Percentiles rank a stretch among this genome's conserved stretches.
phyloP scores from a whole-genome alignment of 2,329 filamentous ascomycete genomes.

The Biscogniauxia marginata region DNA sequence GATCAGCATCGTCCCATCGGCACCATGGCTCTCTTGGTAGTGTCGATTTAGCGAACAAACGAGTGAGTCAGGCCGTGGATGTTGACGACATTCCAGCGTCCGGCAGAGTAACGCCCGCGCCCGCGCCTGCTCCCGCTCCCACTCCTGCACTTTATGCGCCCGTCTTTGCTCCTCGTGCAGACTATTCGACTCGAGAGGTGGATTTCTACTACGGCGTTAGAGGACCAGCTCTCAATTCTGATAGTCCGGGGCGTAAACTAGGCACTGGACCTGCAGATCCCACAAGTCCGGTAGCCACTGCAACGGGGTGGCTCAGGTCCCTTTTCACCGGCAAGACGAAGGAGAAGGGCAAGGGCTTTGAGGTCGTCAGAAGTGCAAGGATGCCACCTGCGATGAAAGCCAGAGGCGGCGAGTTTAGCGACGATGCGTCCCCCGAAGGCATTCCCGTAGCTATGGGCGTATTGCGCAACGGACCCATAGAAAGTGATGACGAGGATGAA shows the following conservation, averaged over 20 bases:
- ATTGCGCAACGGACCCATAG: slow-evolving; percentile 59
- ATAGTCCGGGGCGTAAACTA: slow-evolving; percentile 76
- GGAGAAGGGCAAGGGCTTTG: slow-evolving; percentile 94
- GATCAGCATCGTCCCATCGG: slow-evolving; percentile 35
- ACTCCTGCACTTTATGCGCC: slow-evolving; percentile 38
- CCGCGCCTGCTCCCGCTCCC: slow-evolving; percentile 35
- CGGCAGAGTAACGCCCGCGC: slow-evolving; percentile 41
- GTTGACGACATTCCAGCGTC: slow-evolving; percentile 43
- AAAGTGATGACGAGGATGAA: slow-evolving; percentile 60
- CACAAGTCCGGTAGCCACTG: slow-evolving; percentile 84
- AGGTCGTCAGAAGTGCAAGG: slow-evolving; percentile 87
- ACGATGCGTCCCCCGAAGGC: slow-evolving; percentile 66
- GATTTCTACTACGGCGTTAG: slow-evolving; percentile 96
- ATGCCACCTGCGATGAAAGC: slow-evolving; percentile 74
- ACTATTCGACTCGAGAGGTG: slow-evolving; percentile 91
- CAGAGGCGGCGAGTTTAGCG: slow-evolving; percentile 54
- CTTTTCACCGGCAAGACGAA: slow-evolving; percentile 83
- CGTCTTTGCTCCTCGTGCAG: slow-evolving; percentile 60
- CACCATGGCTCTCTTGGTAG: slow-evolving; percentile 38
- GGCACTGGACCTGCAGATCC: slow-evolving; percentile 95
- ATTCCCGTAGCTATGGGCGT: slow-evolving; percentile 64
- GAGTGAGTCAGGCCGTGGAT: slow-evolving; percentile 36
- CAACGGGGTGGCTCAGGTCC: slow-evolving; percentile 82
- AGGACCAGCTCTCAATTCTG: slow-evolving; percentile 81
- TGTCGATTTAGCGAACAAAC: slow-evolving; percentile 38